Conservation (phyloP, 331 rosid genomes). For the Cucumis variabilis region DNA sequence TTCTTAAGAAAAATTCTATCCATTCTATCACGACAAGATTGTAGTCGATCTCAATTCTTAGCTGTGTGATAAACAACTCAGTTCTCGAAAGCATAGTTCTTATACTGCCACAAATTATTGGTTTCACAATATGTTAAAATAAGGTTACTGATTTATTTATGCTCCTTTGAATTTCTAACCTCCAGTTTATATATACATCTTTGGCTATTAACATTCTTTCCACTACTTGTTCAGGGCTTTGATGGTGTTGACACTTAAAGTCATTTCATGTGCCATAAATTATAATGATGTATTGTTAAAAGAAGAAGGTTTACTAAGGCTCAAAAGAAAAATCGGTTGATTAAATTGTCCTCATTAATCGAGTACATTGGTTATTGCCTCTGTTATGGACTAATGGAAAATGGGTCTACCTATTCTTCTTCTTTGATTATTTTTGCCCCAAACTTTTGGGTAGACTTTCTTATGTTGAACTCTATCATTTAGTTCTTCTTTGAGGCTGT, state of each 20-base stretch:
- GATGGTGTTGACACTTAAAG: constrained; percentile 94
- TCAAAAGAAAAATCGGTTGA: constrained; percentile 84
- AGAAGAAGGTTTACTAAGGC: constrained; percentile 83
- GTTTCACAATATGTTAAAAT: background rate
- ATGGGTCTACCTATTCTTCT: constrained; percentile 58
- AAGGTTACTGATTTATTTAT: background rate
- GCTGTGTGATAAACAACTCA: constrained; percentile 6
- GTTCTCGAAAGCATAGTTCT: background rate
- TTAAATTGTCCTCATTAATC: constrained; percentile 68
- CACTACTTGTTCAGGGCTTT: constrained; percentile 59
- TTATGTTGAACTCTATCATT: background rate
- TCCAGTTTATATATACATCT: background rate
- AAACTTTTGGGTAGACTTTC: background rate
- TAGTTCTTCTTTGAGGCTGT: constrained; percentile 28
- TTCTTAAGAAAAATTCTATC: background rate
- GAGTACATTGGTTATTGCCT: constrained; percentile 69
- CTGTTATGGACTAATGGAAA: constrained; percentile 83
- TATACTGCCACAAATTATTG: background rate
- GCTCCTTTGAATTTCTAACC: background rate
- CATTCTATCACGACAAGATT: background rate
- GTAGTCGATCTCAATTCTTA: background rate
- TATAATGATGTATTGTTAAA: constrained; percentile 87
- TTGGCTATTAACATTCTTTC: constrained; percentile 14
- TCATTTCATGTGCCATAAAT: constrained; percentile 85
- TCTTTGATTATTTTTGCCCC: background rate